Percentiles rank a stretch among this genome's conserved stretches.
These are phyloP conservation scores for Trypanosoma congolense DNA, from an alignment of 208 protist genomes.

Conservation along the genomic window DNA sequence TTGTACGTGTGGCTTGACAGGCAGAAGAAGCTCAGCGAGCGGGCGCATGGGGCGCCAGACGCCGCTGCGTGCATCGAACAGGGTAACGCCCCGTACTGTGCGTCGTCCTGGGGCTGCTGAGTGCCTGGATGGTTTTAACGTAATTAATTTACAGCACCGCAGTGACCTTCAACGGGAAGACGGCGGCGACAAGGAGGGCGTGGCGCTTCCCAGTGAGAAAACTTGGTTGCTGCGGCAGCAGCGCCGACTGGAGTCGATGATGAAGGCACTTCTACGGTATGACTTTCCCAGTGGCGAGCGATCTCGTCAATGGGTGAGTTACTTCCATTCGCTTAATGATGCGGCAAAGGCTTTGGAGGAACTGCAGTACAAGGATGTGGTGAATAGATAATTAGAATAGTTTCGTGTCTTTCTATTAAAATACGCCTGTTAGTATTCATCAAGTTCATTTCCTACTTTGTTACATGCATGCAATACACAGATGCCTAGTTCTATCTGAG, in stretches of 20 bases:
- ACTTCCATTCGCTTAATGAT: conserved; percentile 39
- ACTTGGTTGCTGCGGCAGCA: conserved; percentile 30
- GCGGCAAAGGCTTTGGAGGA: conserved; percentile 27
- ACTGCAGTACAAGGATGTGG: conserved; percentile 9
- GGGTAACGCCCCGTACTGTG: neutral
- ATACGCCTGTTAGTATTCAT: too few species aligned
- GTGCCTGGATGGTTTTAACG: neutral
- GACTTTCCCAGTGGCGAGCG: conserved; percentile 39
- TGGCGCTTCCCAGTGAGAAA: neutral
- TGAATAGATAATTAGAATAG: conserved; percentile 11
- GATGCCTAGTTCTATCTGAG: too few species aligned
- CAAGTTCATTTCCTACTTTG: too few species aligned
- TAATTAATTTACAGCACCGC: neutral
- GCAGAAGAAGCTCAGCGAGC: neutral
- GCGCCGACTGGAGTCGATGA: conserved; percentile 34
- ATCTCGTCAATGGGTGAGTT: conserved; percentile 34
- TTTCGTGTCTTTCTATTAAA: neutral
- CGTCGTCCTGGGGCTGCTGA: neutral
- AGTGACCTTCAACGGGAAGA: neutral
- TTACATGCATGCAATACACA: too few species aligned
- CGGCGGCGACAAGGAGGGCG: neutral
- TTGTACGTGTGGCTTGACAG: conserved; percentile 32
- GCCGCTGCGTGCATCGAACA: conserved; percentile 1
- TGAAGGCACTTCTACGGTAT: conserved; percentile 56
- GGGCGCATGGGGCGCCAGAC: neutral